Evolutionary conservation across 805 yeast genomes (phyloP).

Genomic region (Kodamaea restingae): DNA sequence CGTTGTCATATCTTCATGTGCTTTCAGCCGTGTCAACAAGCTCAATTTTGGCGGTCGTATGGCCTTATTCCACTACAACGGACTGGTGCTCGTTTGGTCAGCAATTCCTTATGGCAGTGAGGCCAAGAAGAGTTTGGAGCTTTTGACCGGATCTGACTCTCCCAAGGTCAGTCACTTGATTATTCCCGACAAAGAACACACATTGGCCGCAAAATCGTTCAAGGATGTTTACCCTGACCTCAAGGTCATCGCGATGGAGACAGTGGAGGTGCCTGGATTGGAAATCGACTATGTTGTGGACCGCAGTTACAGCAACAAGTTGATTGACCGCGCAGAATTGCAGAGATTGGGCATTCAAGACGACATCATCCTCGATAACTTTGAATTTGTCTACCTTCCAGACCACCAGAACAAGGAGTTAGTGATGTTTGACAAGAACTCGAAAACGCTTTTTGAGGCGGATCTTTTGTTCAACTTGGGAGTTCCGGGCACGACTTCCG

Average conservation of each 20-base stretch:
- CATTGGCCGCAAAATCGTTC: conserved; percentile 56
- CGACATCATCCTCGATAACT: conserved; percentile 34
- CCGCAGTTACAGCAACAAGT: conserved; percentile 30
- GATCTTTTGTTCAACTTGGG: conserved; percentile 61
- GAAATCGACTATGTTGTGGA: conserved; percentile 41
- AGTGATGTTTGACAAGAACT: conserved; percentile 43
- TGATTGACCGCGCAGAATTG: conserved; percentile 21
- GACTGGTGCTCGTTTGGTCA: conserved; percentile 46
- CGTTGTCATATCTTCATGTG: conserved; percentile 31
- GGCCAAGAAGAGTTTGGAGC: conserved; percentile 37
- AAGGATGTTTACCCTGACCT: conserved; percentile 47
- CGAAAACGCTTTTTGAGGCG: conserved; percentile 52
- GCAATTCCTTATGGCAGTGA: conserved; percentile 53
- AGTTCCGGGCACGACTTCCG: conserved; percentile 26
- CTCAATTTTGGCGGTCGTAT: conserved; percentile 41
- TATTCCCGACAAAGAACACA: conserved; percentile 63
- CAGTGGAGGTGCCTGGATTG: conserved; percentile 22
- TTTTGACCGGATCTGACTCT: conserved; percentile 28
- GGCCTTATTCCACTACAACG: conserved; percentile 34
- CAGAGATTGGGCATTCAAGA: conserved; percentile 34
- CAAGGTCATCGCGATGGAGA: conserved; percentile 53
- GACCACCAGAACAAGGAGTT: conserved; percentile 57
- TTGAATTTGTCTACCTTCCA: conserved; percentile 57
- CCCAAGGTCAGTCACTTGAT: conserved; percentile 46
- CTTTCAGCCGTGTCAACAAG: conserved; percentile 29